Evolutionary conservation across 805 yeast genomes (phyloP).

Genomic region (Saturnispora sekii): DNA sequence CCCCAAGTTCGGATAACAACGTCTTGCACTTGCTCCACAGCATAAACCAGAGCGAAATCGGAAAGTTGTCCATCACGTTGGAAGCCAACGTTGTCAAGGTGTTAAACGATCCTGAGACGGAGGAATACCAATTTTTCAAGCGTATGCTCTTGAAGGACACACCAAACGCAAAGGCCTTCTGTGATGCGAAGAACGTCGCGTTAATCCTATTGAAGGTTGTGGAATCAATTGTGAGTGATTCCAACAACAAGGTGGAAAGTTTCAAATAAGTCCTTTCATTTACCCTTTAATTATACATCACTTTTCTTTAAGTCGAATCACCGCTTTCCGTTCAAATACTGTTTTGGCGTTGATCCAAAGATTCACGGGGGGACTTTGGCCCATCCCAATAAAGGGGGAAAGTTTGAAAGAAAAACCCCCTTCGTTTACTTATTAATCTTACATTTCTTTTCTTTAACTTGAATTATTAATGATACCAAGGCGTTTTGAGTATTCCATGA

Average conservation of each 20-base stretch:
- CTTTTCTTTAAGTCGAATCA: too few relatives aligned
- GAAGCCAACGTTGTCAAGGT: slow-evolving; percentile 56
- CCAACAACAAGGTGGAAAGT: slow-evolving; percentile 44
- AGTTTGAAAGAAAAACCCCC: too few relatives aligned
- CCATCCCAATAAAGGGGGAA: too few relatives aligned
- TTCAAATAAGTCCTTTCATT: slow-evolving; percentile 6
- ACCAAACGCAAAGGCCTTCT: slow-evolving; percentile 62
- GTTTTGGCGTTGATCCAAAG: too few relatives aligned
- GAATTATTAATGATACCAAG: too few relatives aligned
- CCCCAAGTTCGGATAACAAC: slow-evolving; percentile 17
- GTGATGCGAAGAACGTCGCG: slow-evolving; percentile 53
- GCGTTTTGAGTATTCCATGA: too few relatives aligned
- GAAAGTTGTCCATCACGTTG: slow-evolving; percentile 75
- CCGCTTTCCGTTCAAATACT: too few relatives aligned
- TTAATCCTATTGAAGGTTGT: slow-evolving; percentile 56
- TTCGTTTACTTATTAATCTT: too few relatives aligned
- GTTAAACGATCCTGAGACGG: slow-evolving; percentile 31
- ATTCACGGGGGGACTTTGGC: too few relatives aligned
- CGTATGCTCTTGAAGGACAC: slow-evolving; percentile 50
- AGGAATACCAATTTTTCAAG: slow-evolving; percentile 51
- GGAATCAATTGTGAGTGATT: slow-evolving; percentile 72
- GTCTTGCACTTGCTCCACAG: slow-evolving; percentile 57
- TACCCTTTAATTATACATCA: neutral
- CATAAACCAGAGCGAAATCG: slow-evolving; percentile 69
- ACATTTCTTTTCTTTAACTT: too few relatives aligned